Evolutionary conservation across 2,329 filamentous ascomycete species (phyloP).

Genomic region (Xylaria sp.): DNA sequence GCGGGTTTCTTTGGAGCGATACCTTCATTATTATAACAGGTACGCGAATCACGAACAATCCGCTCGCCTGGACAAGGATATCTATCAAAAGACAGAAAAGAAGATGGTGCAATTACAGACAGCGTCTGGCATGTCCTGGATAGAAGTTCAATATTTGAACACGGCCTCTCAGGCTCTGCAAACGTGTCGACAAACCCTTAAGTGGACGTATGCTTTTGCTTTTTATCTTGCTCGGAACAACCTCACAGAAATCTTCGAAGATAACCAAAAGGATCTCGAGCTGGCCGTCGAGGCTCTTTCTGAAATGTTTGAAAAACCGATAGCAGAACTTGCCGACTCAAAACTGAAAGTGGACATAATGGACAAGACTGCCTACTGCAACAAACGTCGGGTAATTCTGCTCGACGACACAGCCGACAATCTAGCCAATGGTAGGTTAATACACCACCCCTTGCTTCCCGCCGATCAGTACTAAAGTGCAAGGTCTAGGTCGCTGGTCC

Average conservation of each 20-base stretch:
- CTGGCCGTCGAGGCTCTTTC: constrained; percentile 95
- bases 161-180: constrained; percentile 92
- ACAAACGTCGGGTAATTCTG: constrained; percentile 85
- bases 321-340: constrained; percentile 79
- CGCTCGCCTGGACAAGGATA: constrained; percentile 93
- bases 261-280: constrained; percentile 97
- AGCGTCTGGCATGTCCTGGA: constrained; percentile 96
- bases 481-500: constrained; percentile 39
- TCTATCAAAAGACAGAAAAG: constrained; percentile 95
- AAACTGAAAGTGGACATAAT: constrained; percentile 98
- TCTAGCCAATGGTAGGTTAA: constrained; percentile 76
- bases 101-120: constrained; percentile 98
- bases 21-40: constrained; percentile 97
- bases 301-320: constrained; percentile 99
- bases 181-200: constrained; percentile 95
- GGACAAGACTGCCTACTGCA: constrained; percentile 98
- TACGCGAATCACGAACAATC: constrained; percentile 99
- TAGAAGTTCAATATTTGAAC: constrained; percentile 96
- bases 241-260: constrained; percentile 94
- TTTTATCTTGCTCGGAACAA: constrained; percentile 98
- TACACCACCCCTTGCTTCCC: neutral
- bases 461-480: neutral
- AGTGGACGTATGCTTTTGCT: constrained; percentile 99
- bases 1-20: constrained; percentile 89
- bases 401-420: constrained; percentile 93